phyloP scores from a whole-genome alignment of 2,329 filamentous ascomycete species.

The Ophiostoma ips region DNA sequence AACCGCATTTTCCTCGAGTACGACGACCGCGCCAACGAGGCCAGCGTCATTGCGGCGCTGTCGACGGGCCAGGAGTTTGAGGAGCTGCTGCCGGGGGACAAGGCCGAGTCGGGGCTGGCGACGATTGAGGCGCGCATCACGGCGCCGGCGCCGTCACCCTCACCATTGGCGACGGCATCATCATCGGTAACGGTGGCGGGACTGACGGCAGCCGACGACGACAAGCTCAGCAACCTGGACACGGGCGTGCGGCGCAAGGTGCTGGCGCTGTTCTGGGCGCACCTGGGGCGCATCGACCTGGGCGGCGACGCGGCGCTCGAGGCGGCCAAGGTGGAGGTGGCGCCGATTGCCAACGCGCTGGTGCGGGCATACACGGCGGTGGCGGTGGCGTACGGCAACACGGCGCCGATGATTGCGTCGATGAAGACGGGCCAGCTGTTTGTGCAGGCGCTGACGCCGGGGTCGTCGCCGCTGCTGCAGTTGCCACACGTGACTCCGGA shows the following conservation, averaged over 20 bases:
- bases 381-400: conserved; percentile 73
- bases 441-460: conserved; percentile 77
- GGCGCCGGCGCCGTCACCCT: conserved; percentile 25
- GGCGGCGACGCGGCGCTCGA: conserved; percentile 61
- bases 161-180: conserved; percentile 23
- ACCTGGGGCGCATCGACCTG: conserved; percentile 77
- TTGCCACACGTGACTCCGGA: conserved; percentile 70
- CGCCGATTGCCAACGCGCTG: conserved; percentile 70
- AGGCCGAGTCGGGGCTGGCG: conserved; percentile 64
- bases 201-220: conserved; percentile 59
- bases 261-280: conserved; percentile 84
- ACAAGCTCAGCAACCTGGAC: conserved; percentile 67
- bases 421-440: conserved; percentile 75
- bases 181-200: conserved; percentile 22
- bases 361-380: conserved; percentile 82
- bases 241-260: conserved; percentile 71
- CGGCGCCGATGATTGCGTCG: conserved; percentile 65
- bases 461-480: conserved; percentile 77
- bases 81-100: conserved; percentile 59
- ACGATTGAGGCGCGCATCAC: conserved; percentile 74
- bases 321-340: conserved; percentile 77
- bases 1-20: conserved; percentile 93
- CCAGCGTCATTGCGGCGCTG: conserved; percentile 64
- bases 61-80: conserved; percentile 81
- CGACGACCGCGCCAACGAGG: conserved; percentile 67